These are phyloP conservation scores for Ogataea saltuana DNA, from an alignment of 805 yeast genomes.

Conservation along the genomic window DNA sequence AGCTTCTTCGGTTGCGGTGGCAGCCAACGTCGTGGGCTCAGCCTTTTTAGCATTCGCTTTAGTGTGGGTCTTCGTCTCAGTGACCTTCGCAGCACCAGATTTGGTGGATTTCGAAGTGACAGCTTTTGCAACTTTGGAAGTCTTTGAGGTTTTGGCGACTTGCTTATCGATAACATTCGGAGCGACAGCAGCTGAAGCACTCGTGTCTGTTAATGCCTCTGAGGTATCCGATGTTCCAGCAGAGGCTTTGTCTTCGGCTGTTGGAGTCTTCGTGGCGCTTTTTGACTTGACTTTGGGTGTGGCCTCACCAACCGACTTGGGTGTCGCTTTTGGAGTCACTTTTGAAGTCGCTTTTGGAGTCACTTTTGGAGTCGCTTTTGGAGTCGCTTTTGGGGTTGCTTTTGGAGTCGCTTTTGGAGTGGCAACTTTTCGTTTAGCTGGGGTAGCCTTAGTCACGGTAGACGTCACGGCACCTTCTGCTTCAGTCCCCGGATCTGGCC, in stretches of 20 bases:
- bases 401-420: background rate
- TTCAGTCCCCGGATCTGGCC: background rate
- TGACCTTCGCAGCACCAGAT: constrained; percentile 1
- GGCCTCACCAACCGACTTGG: background rate
- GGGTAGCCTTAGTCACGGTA: constrained; percentile 1
- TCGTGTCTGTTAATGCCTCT: background rate
- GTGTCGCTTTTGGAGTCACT: background rate
- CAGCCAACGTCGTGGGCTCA: constrained; percentile 7
- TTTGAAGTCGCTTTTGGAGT: background rate
- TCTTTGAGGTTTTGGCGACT: constrained; percentile 1
- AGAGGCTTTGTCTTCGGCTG: constrained; percentile 1
- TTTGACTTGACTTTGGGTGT: background rate
- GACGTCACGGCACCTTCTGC: background rate
- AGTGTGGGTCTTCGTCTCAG: background rate
- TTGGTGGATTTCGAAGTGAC: constrained; percentile 4
- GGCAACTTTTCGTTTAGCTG: constrained; percentile 1
- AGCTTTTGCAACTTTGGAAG: constrained; percentile 1
- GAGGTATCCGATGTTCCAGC: background rate
- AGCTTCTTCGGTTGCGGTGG: background rate
- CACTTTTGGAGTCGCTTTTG: background rate
- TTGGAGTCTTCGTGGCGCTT: background rate
- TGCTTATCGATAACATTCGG: constrained; percentile 1
- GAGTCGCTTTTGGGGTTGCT: background rate
- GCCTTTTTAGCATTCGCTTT: constrained; percentile 22
- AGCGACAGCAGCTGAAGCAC: background rate